A percentile compares a stretch with the other conserved stretches of the same genome.
Evolutionary conservation across 2,329 filamentous ascomycete species (phyloP).

Genomic region (Trichoderma oligosporum): DNA sequence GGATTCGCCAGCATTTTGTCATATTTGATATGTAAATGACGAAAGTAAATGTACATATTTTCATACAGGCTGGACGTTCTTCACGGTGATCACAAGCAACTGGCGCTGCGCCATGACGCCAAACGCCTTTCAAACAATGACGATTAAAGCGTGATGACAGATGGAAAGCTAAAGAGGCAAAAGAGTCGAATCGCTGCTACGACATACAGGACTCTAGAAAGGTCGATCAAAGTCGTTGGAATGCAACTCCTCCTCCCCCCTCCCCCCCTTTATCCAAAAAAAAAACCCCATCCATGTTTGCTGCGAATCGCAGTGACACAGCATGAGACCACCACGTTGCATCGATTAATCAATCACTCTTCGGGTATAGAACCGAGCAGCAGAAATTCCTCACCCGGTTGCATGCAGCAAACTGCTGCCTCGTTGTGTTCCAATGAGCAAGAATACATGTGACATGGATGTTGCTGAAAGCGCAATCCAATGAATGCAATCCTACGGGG

Average conservation of each 20-base stretch:
- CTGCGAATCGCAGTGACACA: slow-evolving; percentile 11
- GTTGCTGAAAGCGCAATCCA: not conserved
- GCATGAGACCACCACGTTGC: slow-evolving; percentile 8
- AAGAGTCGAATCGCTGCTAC: not conserved
- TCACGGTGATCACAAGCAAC: not conserved
- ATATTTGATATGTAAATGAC: not conserved
- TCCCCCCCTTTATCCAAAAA: slow-evolving; percentile 6
- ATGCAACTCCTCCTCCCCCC: slow-evolving; percentile 9
- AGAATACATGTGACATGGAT: not conserved
- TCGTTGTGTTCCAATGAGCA: not conserved
- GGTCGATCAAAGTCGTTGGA: slow-evolving; percentile 8
- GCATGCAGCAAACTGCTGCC: slow-evolving; percentile 10
- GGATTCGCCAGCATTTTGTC: slow-evolving; percentile 6
- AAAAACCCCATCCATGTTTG: slow-evolving; percentile 6
- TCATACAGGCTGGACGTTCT: not conserved
- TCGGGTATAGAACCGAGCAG: slow-evolving; percentile 6
- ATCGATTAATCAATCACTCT: not conserved
- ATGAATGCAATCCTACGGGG: not conserved
- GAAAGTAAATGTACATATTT: not conserved
- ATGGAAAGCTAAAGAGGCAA: not conserved
- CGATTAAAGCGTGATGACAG: not conserved
- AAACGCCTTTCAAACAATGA: slow-evolving; percentile 2
- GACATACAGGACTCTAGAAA: slow-evolving; percentile 3
- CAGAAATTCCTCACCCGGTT: slow-evolving; percentile 5
- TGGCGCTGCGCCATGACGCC: slow-evolving; percentile 7